A percentile compares a stretch with the other conserved stretches of the same genome.
Evolutionary conservation across 208 protist species (phyloP).

Genomic region (Vickermania spadyakhi): DNA sequence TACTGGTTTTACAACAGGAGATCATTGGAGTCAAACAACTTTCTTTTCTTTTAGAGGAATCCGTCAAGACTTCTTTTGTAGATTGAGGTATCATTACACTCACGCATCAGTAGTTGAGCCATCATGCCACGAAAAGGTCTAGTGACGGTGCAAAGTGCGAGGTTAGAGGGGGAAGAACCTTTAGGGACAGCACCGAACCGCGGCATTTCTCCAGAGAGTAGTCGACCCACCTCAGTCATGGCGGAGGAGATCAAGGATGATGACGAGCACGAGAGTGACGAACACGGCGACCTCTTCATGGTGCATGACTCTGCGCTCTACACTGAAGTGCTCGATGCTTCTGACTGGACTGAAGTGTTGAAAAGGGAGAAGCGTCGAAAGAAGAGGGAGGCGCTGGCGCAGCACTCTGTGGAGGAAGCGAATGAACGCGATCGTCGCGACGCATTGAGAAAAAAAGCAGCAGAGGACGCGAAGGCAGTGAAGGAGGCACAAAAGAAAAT

Average conservation of each 20-base stretch:
- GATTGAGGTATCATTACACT: too few species aligned
- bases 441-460: conserved; percentile 1
- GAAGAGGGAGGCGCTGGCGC: conserved; percentile 7
- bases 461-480: conserved; percentile 5
- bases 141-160: too few species aligned
- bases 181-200: too few species aligned
- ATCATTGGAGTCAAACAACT: too few species aligned
- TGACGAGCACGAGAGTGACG: background rate
- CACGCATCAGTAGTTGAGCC: too few species aligned
- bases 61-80: too few species aligned
- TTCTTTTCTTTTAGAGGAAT: too few species aligned
- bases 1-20: too few species aligned
- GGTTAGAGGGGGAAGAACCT: too few species aligned
- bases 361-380: conserved; percentile 5
- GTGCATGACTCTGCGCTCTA: conserved; percentile 27
- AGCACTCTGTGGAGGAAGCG: conserved; percentile 15
- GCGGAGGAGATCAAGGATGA: background rate
- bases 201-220: too few species aligned
- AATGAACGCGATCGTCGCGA: conserved; percentile 7
- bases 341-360: conserved; percentile 23
- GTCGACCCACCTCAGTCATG: background rate
- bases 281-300: conserved; percentile 7
- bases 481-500: conserved; percentile 3
- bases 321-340: conserved; percentile 20
- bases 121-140: too few species aligned